Evolutionary conservation across 140 eudicot species (phyloP), one percentile per base, ranked within the genome.

Genomic region (Flaveria floridana): DNA sequence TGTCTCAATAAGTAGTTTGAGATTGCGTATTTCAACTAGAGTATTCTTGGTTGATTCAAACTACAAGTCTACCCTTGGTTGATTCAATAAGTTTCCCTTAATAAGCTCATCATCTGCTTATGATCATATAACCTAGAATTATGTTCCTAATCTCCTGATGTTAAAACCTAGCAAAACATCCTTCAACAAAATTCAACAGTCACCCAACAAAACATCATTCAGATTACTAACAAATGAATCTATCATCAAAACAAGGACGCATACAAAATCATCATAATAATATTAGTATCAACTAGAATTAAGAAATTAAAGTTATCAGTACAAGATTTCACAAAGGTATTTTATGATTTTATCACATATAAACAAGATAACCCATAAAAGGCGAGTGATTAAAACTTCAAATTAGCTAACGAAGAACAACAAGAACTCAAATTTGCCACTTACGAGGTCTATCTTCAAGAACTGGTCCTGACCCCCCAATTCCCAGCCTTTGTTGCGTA

Each of bases 401-500:
- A 63, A 34, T 5, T 34, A 34, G 41, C 41, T 34, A 34, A 34
- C 41, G 1, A 34, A 34, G 41, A 34, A 0, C 41, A 34, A 6
- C 18, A 63, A 63, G 68, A 63, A 15, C 13, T 63, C 0, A 63
- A 30, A 12, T 15, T 63, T 34, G 15, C 15, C n/a, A 65, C 75
- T 68, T 85, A 91, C 90, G 87, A 62, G 84, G 83, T 63, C 82
- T 84, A 77, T 88, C 86, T 65, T 90, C 90, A 83, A 82, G 67
- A 65, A 70, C 86, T 41, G 88, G 67, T 61, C 84, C 84, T 28
- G 74, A 67, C 66, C 81, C 85, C 65, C 76, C 84, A 61, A 84
- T 76, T 73, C 76, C 82, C n/a, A 81, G 69, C 57, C 80, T 80
- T 13, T 41, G 77, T 76, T 82, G 83, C 78, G 71, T 79, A 63